Percentiles rank a stretch among this genome's conserved stretches.
Evolutionary conservation across 768 basidiomycete species (phyloP).

Genomic region (Symmetrospora coprosmae): DNA sequence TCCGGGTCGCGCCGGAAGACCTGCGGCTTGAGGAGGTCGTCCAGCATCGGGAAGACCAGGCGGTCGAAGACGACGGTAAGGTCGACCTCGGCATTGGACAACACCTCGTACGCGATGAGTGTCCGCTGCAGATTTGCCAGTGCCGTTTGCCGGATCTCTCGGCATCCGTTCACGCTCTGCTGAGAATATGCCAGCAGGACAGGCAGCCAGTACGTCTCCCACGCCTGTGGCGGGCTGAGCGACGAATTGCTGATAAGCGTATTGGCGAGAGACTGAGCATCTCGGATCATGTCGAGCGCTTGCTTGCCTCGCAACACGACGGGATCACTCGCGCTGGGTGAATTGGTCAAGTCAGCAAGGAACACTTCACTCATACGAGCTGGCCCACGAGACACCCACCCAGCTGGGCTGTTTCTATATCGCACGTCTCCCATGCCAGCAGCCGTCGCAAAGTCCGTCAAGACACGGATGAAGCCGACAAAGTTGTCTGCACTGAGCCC

Average conservation of each 20-base stretch:
- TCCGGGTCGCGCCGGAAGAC: constrained; percentile 58
- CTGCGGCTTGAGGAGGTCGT: constrained; percentile 75
- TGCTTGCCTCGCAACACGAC: constrained; percentile 64
- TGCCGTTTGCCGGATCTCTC: constrained; percentile 70
- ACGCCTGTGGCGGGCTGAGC: constrained; percentile 42
- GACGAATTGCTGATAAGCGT: constrained; percentile 45
- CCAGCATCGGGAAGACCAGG: constrained; percentile 77
- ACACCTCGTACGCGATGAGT: constrained; percentile 60
- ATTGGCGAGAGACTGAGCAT: constrained; percentile 54
- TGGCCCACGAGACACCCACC: not conserved
- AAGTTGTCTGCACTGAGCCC: constrained; percentile 64
- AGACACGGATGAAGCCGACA: constrained; percentile 56
- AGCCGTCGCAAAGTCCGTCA: constrained; percentile 72
- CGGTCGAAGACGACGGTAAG: constrained; percentile 75
- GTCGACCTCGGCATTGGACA: constrained; percentile 48
- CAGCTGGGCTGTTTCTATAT: constrained; percentile 19
- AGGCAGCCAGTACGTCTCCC: constrained; percentile 64
- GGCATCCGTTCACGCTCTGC: constrained; percentile 66
- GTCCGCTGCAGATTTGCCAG: constrained; percentile 70
- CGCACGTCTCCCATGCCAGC: constrained; percentile 44
- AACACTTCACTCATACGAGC: too few species aligned
- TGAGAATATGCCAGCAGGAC: constrained; percentile 57
- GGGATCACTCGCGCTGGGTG: constrained; percentile 46
- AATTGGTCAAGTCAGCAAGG: not conserved
- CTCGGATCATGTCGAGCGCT: constrained; percentile 65